Evolutionary conservation across 225 moss, liverwort and hornwort species (phyloP), one percentile per base, ranked within the genome.

Genomic region (Takakia lepidozioides): DNA sequence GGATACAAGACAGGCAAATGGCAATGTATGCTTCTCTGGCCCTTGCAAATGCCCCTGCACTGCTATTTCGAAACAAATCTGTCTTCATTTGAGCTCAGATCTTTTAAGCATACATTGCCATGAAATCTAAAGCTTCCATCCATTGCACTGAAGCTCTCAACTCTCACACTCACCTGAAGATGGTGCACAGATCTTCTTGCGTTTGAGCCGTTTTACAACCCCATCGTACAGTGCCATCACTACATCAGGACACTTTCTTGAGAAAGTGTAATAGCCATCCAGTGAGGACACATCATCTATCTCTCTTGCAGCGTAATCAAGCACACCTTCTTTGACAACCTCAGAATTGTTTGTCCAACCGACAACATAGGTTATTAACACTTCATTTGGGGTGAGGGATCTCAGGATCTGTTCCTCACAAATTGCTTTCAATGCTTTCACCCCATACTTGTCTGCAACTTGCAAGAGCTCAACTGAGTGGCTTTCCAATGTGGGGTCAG

Each of bases 271-370:
- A 48, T 79, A 79, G 41, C 78, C 78, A 66, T 79, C 78, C 44
- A 79, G 70, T 58, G 78, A 69, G 44, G 78, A 79, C 63, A 79
- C 73, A 56, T 79, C 78, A 70, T 79, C 73, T 48, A 79, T 66
- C 67, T 79, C 78, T 54, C 66, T 59, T 24, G 73, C 66, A 52
- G 73, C 73, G 57, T 79, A 79, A 34, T 79, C 70, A 63, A 79
- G 73, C 19, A 79, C 73, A 56, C 78, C 78, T 59, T 56, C 73
- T 74, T 79, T 79, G 59, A 79, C 70, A 47, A 74, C 52, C 46
- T 67, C 69, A 54, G 78, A 79, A 43, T 74, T 79, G 42, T 79
- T 69, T 59, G 69, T 79, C 78, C 78, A 79, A 49, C 78, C 78
- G 54, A 79, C 78, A 56, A 79, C 78, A 57, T 79, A 79, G 57